phyloP scores from a whole-genome alignment of 306 rosid species.

The Elaeagnus macrophylla region DNA sequence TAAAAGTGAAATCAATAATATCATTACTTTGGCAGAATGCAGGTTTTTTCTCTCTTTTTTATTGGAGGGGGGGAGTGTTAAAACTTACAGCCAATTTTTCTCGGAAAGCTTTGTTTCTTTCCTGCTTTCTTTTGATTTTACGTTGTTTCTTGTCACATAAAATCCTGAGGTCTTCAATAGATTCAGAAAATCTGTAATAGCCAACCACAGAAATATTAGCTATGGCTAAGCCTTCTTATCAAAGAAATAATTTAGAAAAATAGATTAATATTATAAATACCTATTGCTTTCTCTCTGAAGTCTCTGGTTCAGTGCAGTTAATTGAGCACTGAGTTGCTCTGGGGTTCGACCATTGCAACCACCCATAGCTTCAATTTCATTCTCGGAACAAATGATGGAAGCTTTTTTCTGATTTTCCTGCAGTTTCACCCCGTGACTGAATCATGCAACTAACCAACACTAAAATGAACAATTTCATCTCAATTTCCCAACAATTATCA shows the following conservation, averaged over 20 bases:
- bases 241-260: conserved; percentile 13
- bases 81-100: conserved; percentile 41
- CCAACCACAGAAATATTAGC: neutral
- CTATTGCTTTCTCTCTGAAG: conserved; percentile 60
- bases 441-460: conserved; percentile 16
- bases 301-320: conserved; percentile 47
- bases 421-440: conserved; percentile 26
- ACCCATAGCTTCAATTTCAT: conserved; percentile 53
- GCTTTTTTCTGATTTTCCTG: conserved; percentile 65
- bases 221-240: conserved; percentile 1
- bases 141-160: conserved; percentile 52
- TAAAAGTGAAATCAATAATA: too few species aligned
- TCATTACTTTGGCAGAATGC: too few species aligned
- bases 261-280: conserved; percentile 22
- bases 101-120: conserved; percentile 50
- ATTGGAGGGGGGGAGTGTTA: neutral
- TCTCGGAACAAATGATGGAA: conserved; percentile 61
- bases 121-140: conserved; percentile 50
- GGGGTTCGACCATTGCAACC: conserved; percentile 61
- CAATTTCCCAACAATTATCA: too few species aligned
- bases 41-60: too few species aligned
- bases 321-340: conserved; percentile 61
- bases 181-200: conserved; percentile 52
- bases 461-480: neutral
- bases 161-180: conserved; percentile 71